Conservation (phyloP, 192 early-diverging fungal genomes). For the Coemansia sp. region DNA sequence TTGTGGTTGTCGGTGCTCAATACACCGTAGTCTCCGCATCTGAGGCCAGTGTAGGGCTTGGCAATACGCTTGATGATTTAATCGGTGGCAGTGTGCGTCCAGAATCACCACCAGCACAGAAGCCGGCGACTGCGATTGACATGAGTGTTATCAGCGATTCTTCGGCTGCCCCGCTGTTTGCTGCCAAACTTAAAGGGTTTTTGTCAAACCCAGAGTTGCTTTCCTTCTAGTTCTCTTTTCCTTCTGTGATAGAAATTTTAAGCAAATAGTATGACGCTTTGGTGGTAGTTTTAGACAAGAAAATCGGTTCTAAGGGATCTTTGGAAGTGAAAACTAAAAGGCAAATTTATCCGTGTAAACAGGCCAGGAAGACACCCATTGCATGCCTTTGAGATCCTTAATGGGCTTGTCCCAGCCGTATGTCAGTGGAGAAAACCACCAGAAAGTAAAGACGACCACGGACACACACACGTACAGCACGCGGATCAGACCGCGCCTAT, state of each 20-base stretch:
- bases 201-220: slow-evolving; percentile 45
- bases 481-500: neutral
- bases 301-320: neutral
- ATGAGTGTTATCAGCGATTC: slow-evolving; percentile 33
- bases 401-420: slow-evolving; percentile 49
- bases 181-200: slow-evolving; percentile 38
- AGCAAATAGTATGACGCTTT: neutral
- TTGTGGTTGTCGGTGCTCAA: slow-evolving; percentile 64
- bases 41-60: slow-evolving; percentile 22
- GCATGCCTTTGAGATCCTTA: slow-evolving; percentile 34
- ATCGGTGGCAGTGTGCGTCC: slow-evolving; percentile 16
- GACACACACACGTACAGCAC: slow-evolving; percentile 9
- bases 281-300: neutral
- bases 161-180: slow-evolving; percentile 22
- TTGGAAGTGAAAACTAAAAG: slow-evolving; percentile 9
- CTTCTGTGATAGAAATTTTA: neutral
- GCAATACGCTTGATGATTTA: slow-evolving; percentile 35
- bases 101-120: neutral
- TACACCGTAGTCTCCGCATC: slow-evolving; percentile 26
- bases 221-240: slow-evolving; percentile 15
- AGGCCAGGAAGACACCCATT: slow-evolving; percentile 41
- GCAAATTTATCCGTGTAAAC: slow-evolving; percentile 34
- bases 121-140: slow-evolving; percentile 16
- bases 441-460: slow-evolving; percentile 26
- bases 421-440: slow-evolving; percentile 55